Base-by-base conservation (phyloP, 768 basidiomycete genomes). In the Cystobasidium onofrii region DNA sequence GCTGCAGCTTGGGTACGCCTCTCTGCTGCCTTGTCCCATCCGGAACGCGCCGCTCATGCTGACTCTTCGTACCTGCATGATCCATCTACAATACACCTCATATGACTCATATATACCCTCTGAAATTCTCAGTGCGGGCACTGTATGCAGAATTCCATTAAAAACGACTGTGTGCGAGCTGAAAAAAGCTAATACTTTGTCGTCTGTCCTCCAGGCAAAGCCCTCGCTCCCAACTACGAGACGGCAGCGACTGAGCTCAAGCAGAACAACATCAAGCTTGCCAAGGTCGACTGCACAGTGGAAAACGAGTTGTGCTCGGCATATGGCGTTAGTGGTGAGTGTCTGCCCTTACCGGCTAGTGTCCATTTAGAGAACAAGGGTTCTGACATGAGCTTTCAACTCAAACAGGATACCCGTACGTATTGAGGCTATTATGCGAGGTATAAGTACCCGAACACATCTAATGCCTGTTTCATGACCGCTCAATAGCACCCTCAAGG, bases 221-320 rank as follows among this genome's bases (percentile, higher is more conserved):
- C 78, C n/a, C 77, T 77, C 34, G 75, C 78, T 7, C 78, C 77
- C 64, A 75, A 80, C 75, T 81, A 79, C 76, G 80, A 81, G 76
- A 82, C 82, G 81, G 95, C 96, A 1, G 93, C 96, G 0, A 95
- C 94, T 13, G 84, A 87, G 41, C 88, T 99, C 81, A 96, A 95
- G 84, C 89, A 88, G 76, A 90, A 88, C 81, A 85, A 85, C 81
- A 91, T 99, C 83, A 89, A 89, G 81, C 83, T 99, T 66, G 93
- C 93, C 77, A 95, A 97, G 81, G 94, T 98, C 64, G 92, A 98
- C 84, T 98, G 95, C 81, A 95, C 96, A 55, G 93, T 91, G 76
- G 85, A 98, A 79, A 87, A 89, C 29, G 93, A 95, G 67, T 86
- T 99, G 34, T 99, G 96, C 83, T 88, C 90, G 80, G 79, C 85